Conservation (phyloP, 2,329 filamentous ascomycete species). For the Xylaria arbuscula region DNA sequence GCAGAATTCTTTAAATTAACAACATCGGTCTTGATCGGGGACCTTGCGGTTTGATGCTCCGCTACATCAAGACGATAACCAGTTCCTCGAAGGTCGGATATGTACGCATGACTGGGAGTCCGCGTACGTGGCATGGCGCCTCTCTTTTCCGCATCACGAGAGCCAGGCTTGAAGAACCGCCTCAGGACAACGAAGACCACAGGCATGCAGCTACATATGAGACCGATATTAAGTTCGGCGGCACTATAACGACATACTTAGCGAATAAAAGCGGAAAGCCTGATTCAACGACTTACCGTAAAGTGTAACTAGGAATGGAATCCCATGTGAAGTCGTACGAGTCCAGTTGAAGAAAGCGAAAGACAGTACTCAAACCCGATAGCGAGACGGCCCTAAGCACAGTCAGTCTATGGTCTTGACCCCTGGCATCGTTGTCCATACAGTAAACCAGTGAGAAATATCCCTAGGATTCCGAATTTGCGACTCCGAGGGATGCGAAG, state of each 20-base stretch:
- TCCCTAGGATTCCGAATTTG: constrained; percentile 37
- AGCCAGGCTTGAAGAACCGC: constrained; percentile 17
- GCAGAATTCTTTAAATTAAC: neutral
- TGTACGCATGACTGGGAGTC: constrained; percentile 34
- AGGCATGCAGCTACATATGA: constrained; percentile 37
- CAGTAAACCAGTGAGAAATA: constrained; percentile 43
- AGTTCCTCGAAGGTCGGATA: constrained; percentile 20
- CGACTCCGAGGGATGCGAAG: constrained; percentile 32
- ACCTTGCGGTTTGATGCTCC: neutral
- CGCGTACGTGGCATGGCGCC: constrained; percentile 13
- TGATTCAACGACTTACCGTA: constrained; percentile 28
- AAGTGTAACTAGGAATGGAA: constrained; percentile 35
- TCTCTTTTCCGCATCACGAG: neutral
- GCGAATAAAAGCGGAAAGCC: neutral
- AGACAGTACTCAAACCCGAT: constrained; percentile 38
- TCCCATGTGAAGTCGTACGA: constrained; percentile 43
- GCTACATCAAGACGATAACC: neutral
- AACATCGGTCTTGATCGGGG: neutral
- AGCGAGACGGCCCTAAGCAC: constrained; percentile 33
- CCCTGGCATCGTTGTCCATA: constrained; percentile 20
- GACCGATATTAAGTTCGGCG: constrained; percentile 38
- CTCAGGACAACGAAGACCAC: constrained; percentile 35
- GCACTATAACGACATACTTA: constrained; percentile 26
- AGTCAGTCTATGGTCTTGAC: constrained; percentile 17
- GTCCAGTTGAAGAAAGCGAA: constrained; percentile 35